Evolutionary conservation across 106 monocot genomes (phyloP).

Genomic region (Acorus gramineus): DNA sequence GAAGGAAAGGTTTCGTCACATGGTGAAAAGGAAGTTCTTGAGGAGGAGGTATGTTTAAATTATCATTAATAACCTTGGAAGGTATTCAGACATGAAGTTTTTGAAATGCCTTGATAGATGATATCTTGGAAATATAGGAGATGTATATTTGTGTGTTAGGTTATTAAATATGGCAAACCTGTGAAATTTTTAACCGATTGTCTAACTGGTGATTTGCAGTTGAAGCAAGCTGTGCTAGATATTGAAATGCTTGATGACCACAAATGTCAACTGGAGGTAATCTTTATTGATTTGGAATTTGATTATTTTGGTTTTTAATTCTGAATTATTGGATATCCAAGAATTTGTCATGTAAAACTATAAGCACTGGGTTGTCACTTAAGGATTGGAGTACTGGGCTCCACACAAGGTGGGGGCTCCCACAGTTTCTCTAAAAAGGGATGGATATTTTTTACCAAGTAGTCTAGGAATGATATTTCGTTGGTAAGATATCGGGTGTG

Average conservation of each 20-base stretch:
- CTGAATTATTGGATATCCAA: no score
- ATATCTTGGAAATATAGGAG: background rate
- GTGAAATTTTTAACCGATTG: background rate
- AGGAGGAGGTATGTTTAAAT: slow-evolving; percentile 29
- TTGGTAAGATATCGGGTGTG: no score
- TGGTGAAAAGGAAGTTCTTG: slow-evolving; percentile 32
- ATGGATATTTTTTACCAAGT: no score
- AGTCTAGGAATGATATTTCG: no score
- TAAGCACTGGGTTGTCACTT: no score
- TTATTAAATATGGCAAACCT: background rate
- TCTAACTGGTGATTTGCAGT: slow-evolving; percentile 15
- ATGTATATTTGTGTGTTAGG: background rate
- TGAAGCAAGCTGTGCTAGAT: slow-evolving; percentile 29
- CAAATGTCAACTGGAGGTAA: slow-evolving; percentile 43
- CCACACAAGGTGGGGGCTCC: no score
- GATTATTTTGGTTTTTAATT: background rate
- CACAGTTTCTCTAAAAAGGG: no score
- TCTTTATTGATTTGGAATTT: slow-evolving; percentile 1
- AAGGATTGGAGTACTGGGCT: no score
- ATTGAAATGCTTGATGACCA: slow-evolving; percentile 48
- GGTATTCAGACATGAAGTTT: no score
- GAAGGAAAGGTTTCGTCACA: slow-evolving; percentile 19
- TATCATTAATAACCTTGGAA: background rate
- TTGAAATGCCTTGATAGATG: background rate
- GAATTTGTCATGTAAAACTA: no score